Evolutionary conservation across 441 rosid genomes (phyloP).

Genomic region (Mallotus repandus): DNA sequence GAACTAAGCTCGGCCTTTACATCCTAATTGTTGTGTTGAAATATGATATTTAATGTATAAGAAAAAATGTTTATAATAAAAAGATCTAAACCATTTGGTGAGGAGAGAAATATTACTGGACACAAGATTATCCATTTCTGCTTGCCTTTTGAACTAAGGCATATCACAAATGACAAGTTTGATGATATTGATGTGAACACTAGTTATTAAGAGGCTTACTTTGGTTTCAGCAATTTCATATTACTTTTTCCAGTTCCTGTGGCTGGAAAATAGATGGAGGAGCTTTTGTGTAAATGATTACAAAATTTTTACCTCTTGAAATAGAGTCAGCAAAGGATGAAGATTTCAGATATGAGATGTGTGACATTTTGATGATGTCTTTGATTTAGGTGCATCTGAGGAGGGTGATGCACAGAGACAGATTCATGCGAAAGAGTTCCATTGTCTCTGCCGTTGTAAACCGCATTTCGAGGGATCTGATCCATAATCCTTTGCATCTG

Average conservation of each 20-base stretch:
- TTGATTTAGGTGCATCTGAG: conserved; percentile 80
- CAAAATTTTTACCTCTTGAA: conserved; percentile 9
- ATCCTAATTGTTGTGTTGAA: not conserved
- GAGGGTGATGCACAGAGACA: conserved; percentile 90
- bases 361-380: conserved; percentile 18
- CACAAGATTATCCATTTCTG: not conserved
- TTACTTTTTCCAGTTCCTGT: no score
- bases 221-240: no score
- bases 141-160: not conserved
- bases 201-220: no score
- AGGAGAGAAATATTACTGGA: not conserved
- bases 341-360: conserved; percentile 1
- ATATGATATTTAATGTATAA: not conserved
- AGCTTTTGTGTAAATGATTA: not conserved
- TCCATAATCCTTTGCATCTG: conserved; percentile 97
- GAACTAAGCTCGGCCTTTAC: not conserved
- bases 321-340: not conserved
- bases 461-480: conserved; percentile 94
- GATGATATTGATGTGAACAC: no score
- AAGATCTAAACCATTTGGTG: not conserved
- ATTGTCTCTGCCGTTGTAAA: conserved; percentile 81
- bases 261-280: no score
- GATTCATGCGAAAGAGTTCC: conserved; percentile 96
- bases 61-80: no score
- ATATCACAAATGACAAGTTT: not conserved